A percentile compares a stretch with the other conserved stretches of the same genome.
These are phyloP conservation scores for Eucalyptus regnans DNA, from an alignment of 345 rosid genomes.

Conservation along the genomic window DNA sequence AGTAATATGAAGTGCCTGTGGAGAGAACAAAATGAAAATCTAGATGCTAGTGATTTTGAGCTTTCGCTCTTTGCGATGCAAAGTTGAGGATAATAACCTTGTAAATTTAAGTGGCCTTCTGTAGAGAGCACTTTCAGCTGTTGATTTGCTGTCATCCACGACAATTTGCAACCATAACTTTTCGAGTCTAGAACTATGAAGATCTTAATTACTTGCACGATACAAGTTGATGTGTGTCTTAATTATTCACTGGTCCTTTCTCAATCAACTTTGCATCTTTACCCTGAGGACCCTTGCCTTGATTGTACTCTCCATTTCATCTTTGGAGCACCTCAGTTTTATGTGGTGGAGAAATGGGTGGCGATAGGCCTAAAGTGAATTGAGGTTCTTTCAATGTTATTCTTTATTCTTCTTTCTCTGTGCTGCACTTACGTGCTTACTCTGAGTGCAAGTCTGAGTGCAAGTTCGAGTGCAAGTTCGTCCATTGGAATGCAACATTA, in stretches of 20 bases:
- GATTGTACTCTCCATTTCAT: too few species aligned
- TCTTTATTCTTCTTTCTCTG: rapidly evolving
- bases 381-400: neutral
- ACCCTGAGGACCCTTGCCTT: neutral
- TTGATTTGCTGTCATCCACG: neutral
- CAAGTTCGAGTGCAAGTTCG: neutral
- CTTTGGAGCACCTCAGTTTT: rapidly evolving
- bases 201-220: neutral
- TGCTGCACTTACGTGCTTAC: neutral
- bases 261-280: neutral
- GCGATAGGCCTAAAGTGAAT: neutral
- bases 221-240: neutral
- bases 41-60: neutral
- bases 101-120: neutral
- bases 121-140: neutral
- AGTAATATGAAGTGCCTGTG: neutral
- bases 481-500: too few species aligned
- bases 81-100: neutral
- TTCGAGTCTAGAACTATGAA: neutral
- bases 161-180: neutral
- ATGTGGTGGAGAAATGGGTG: neutral
- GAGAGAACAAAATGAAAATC: neutral
- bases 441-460: too few species aligned
- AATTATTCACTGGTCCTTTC: neutral
- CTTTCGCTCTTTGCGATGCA: neutral